phyloP scores from a whole-genome alignment of 116 monocot genomes.

The Cymodocea nodosa region DNA sequence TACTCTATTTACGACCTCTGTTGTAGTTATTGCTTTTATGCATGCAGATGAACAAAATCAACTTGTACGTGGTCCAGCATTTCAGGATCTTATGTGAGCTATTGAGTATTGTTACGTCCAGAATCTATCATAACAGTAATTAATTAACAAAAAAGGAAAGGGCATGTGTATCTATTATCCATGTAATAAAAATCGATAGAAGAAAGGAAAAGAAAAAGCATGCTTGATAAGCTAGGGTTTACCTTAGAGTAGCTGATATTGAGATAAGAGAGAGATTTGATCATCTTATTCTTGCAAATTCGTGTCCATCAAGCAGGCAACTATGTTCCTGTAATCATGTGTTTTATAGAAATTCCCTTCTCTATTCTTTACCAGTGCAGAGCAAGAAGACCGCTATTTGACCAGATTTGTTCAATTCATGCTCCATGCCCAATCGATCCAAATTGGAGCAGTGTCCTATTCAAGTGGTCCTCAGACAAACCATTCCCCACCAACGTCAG shows the following conservation, averaged over 20 bases:
- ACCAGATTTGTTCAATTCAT: neutral
- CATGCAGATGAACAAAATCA: neutral
- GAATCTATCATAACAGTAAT: neutral
- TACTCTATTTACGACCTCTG: neutral
- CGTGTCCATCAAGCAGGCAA: neutral
- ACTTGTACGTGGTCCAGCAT: neutral
- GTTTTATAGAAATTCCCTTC: neutral
- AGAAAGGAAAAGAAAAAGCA: neutral
- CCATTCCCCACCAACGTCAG: neutral
- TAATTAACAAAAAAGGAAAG: too few species aligned
- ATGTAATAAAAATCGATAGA: too few species aligned
- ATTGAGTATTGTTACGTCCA: neutral
- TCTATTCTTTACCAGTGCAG: neutral
- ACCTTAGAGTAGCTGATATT: neutral
- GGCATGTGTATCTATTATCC: too few species aligned
- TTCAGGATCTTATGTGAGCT: neutral
- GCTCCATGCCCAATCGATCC: neutral
- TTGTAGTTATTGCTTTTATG: neutral
- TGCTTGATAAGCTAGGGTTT: neutral
- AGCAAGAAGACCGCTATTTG: neutral
- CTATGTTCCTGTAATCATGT: too few species aligned
- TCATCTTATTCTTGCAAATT: neutral
- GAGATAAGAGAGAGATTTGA: neutral
- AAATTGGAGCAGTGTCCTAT: neutral
- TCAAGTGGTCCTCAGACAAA: constrained; percentile 1